Conservation (phyloP, 202 grass and related monocot genomes). For the Setaria italica region DNA sequence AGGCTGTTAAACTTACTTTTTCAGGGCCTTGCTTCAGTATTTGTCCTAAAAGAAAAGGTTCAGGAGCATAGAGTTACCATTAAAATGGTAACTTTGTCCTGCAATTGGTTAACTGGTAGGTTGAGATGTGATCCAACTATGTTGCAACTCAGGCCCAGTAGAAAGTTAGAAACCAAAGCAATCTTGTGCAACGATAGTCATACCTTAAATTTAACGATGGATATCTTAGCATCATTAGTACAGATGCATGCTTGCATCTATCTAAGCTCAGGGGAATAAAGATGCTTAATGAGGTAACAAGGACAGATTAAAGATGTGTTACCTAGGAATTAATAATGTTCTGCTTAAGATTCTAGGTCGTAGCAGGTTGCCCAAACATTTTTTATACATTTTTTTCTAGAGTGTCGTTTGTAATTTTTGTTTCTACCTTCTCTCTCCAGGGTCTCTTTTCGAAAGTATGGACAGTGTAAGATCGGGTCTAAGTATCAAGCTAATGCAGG, state of each 20-base stretch:
- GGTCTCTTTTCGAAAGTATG: constrained; percentile 76
- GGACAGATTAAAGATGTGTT: not conserved
- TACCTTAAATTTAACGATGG: not conserved
- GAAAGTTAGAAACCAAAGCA: not conserved
- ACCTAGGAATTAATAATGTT: not conserved
- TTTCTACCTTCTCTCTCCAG: constrained; percentile 48
- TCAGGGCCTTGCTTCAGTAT: constrained; percentile 8
- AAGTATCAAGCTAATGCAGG: constrained; percentile 95
- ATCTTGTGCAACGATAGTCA: not conserved
- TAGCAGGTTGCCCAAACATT: not conserved
- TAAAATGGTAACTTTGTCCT: not conserved
- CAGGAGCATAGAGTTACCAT: not conserved
- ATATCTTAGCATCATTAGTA: not conserved
- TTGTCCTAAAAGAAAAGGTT: not conserved
- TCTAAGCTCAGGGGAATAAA: not conserved
- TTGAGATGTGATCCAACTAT: not conserved
- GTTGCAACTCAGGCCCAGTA: not conserved
- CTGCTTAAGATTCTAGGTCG: not conserved
- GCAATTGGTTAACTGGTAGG: not conserved
- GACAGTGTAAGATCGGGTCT: constrained; percentile 66
- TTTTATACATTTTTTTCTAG: not conserved
- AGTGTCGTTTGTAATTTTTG: not conserved
- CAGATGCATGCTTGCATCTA: not conserved
- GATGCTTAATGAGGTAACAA: not conserved
- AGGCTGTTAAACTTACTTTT: not conserved